Evolutionary conservation across 1,284 basidiomycete genomes (phyloP).

Genomic region (Trichosporon sp.): DNA sequence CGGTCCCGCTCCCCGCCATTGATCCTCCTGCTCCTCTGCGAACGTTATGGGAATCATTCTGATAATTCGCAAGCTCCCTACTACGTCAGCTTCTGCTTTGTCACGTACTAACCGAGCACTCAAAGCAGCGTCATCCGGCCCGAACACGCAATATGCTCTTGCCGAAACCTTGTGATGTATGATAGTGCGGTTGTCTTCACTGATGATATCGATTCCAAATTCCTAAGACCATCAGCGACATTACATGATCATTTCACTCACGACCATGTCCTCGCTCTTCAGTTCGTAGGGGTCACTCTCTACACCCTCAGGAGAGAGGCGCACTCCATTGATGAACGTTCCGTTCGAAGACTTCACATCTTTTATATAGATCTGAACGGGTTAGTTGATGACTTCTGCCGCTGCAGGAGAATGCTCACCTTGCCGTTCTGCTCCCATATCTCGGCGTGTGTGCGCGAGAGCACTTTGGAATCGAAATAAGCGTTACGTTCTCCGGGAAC

Average conservation of each 20-base stretch:
- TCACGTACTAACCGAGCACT: constrained; percentile 39
- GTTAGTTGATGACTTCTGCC: not conserved
- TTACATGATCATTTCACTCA: too few species aligned
- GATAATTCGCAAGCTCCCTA: constrained; percentile 45
- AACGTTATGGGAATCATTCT: constrained; percentile 31
- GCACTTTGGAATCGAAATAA: constrained; percentile 95
- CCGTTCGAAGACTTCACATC: constrained; percentile 98
- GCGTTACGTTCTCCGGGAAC: constrained; percentile 91
- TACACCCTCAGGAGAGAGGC: constrained; percentile 81
- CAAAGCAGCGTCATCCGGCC: constrained; percentile 67
- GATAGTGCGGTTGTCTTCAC: constrained; percentile 96
- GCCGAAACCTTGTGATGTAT: constrained; percentile 98
- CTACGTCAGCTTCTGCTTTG: not conserved
- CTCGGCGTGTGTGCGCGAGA: constrained; percentile 93
- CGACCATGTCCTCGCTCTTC: constrained; percentile 87
- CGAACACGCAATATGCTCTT: constrained; percentile 82
- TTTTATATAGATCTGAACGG: constrained; percentile 82
- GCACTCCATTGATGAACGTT: constrained; percentile 94
- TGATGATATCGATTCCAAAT: constrained; percentile 98
- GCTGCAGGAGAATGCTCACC: constrained; percentile 52
- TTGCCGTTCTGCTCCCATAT: constrained; percentile 91
- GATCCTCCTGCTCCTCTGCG: constrained; percentile 15
- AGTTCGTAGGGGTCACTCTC: constrained; percentile 93
- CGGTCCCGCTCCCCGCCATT: not conserved
- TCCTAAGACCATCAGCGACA: constrained; percentile 57